Percentiles rank a stretch among this genome's conserved stretches.
Evolutionary conservation across 257 asterid species (phyloP).

Genomic region (Osmanthus fragrans): DNA sequence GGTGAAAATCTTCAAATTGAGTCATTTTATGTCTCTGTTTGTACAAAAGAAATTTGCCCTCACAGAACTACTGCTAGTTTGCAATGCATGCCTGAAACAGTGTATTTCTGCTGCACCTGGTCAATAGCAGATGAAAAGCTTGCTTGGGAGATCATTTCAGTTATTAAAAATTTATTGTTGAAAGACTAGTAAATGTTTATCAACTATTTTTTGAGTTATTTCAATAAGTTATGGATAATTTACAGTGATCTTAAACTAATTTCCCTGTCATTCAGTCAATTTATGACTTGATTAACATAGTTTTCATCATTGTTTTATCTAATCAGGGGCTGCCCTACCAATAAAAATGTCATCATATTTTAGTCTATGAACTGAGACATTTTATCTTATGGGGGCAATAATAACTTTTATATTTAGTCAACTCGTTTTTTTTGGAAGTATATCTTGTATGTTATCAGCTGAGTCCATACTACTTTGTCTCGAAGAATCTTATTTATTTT

Average conservation of each 20-base stretch:
- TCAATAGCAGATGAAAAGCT: conserved; percentile 49
- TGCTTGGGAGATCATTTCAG: conserved; percentile 56
- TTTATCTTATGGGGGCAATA: no score
- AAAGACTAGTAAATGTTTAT: not conserved
- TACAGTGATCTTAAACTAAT: not conserved
- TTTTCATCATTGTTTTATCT: not conserved
- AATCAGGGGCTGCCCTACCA: not conserved
- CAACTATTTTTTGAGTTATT: not conserved
- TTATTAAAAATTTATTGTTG: conserved; percentile 36
- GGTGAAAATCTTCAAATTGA: conserved; percentile 44
- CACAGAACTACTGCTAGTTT: conserved; percentile 33
- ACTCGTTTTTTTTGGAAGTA: no score
- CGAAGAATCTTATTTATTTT: no score
- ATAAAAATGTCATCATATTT: no score
- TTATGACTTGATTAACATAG: not conserved
- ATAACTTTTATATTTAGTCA: no score
- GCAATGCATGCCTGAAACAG: conserved; percentile 5
- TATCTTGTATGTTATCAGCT: no score
- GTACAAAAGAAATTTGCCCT: conserved; percentile 51
- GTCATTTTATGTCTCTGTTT: conserved; percentile 44
- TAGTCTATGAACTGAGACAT: not conserved
- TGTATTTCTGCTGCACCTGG: conserved; percentile 61
- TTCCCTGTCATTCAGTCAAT: not conserved
- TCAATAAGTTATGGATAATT: not conserved
- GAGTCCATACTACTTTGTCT: no score